phyloP scores from a whole-genome alignment of 192 early-diverging fungal genomes.

The Pilobolus umbonatus region DNA sequence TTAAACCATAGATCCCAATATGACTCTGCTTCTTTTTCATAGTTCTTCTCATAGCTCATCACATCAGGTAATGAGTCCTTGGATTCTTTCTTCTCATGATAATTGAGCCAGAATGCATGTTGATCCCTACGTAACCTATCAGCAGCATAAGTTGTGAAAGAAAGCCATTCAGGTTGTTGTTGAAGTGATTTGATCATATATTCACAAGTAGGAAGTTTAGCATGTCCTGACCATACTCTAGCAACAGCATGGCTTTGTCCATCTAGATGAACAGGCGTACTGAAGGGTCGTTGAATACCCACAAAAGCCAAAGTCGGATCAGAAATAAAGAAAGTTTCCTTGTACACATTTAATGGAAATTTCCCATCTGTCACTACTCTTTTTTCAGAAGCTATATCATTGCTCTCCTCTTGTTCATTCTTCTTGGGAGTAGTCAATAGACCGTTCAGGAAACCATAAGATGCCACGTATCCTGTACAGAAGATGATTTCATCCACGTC shows the following conservation, averaged over 20 bases:
- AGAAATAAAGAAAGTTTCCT: constrained; percentile 12
- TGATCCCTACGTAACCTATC: constrained; percentile 1
- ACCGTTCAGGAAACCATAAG: constrained; percentile 43
- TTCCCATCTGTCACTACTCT: background rate
- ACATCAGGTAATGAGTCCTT: background rate
- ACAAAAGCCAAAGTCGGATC: constrained; percentile 27
- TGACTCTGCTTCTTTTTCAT: background rate
- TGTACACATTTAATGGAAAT: constrained; percentile 8
- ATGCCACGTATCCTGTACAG: constrained; percentile 59
- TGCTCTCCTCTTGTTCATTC: background rate
- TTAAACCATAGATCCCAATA: too few species aligned
- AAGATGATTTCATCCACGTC: constrained; percentile 54
- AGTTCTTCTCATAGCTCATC: background rate
- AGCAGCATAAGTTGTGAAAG: too few species aligned
- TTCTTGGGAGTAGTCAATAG: background rate
- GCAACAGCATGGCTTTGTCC: constrained; percentile 9
- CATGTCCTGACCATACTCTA: constrained; percentile 24
- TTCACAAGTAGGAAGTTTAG: constrained; percentile 1
- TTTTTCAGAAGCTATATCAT: background rate
- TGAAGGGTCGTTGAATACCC: background rate
- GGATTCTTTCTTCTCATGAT: constrained; percentile 3
- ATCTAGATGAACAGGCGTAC: constrained; percentile 5
- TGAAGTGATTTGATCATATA: constrained; percentile 3
- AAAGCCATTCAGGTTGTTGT: too few species aligned
- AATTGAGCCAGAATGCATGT: constrained; percentile 17